phyloP scores from a whole-genome alignment of 768 basidiomycete species.

The Kwoniella shandongensis region DNA sequence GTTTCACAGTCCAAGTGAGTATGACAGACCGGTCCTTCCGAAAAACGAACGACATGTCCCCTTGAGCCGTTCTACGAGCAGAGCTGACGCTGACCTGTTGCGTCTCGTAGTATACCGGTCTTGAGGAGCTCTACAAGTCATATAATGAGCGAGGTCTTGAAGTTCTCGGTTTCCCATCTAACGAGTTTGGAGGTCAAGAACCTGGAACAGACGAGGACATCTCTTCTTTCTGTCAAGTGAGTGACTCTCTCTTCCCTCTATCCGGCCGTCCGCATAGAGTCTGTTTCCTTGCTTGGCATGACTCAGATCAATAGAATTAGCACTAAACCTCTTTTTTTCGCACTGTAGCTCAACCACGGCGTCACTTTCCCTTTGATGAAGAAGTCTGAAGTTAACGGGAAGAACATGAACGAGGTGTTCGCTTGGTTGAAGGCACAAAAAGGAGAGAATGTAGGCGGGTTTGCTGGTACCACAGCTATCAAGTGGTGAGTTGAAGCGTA shows the following conservation, averaged over 20 bases:
- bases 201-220: conserved; percentile 77
- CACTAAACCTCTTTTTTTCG: background rate
- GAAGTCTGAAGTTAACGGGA: conserved; percentile 86
- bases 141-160: conserved; percentile 73
- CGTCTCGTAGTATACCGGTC: conserved; percentile 60
- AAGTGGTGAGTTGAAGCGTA: conserved; percentile 41
- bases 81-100: too few species aligned
- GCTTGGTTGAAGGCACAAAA: conserved; percentile 81
- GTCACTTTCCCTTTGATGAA: conserved; percentile 88
- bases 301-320: background rate
- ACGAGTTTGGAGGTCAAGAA: conserved; percentile 88
- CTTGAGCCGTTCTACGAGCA: too few species aligned
- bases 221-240: conserved; percentile 52
- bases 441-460: conserved; percentile 47
- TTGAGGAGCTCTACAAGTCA: conserved; percentile 77
- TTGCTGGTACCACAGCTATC: conserved; percentile 47
- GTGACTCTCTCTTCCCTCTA: conserved; percentile 14
- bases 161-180: conserved; percentile 88
- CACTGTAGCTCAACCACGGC: conserved; percentile 68
- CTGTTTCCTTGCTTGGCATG: background rate
- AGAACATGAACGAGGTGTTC: conserved; percentile 74
- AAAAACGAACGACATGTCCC: too few species aligned
- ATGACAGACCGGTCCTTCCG: background rate
- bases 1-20: conserved; percentile 50
- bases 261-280: background rate